Conservation (phyloP, 2,329 filamentous ascomycete genomes). For the Pyrenochaeta sp. region DNA sequence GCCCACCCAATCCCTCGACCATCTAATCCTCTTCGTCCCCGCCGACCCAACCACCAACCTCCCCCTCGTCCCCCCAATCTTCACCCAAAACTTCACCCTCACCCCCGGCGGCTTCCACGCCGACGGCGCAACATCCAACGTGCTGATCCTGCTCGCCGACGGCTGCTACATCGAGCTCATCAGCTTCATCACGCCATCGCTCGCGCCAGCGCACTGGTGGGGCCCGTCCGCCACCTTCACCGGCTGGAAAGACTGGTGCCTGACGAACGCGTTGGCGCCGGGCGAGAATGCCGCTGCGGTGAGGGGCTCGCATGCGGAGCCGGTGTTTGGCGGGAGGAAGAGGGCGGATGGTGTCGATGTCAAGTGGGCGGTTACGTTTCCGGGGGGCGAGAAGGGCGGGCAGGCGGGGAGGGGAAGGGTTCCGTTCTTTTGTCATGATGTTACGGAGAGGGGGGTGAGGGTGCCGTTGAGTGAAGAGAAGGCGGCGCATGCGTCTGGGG, state of each 20-base stretch:
- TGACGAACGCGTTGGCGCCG: constrained; percentile 25
- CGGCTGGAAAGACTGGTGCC: constrained; percentile 67
- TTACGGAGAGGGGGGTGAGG: constrained; percentile 63
- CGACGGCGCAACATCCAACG: constrained; percentile 67
- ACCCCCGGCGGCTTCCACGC: constrained; percentile 68
- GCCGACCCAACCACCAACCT: constrained; percentile 58
- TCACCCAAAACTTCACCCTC: constrained; percentile 64
- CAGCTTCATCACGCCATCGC: constrained; percentile 61
- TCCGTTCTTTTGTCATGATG: constrained; percentile 69
- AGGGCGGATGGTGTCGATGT: constrained; percentile 64
- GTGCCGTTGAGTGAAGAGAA: constrained; percentile 57
- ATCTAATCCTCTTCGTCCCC: constrained; percentile 70
- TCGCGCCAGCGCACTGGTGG: constrained; percentile 66
- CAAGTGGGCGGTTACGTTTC: constrained; percentile 66
- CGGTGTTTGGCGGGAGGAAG: constrained; percentile 61
- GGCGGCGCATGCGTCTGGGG: constrained; percentile 60
- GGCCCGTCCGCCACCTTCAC: constrained; percentile 59
- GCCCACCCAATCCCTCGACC: constrained; percentile 59
- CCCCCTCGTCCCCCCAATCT: constrained; percentile 51
- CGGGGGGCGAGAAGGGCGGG: constrained; percentile 48
- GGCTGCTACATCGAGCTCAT: constrained; percentile 73
- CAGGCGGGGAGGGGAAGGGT: constrained; percentile 55
- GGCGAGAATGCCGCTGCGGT: constrained; percentile 17
- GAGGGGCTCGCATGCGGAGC: constrained; percentile 56
- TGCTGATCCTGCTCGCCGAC: constrained; percentile 67